phyloP scores from a whole-genome alignment of 345 rosid genomes.

The Salix udensis region DNA sequence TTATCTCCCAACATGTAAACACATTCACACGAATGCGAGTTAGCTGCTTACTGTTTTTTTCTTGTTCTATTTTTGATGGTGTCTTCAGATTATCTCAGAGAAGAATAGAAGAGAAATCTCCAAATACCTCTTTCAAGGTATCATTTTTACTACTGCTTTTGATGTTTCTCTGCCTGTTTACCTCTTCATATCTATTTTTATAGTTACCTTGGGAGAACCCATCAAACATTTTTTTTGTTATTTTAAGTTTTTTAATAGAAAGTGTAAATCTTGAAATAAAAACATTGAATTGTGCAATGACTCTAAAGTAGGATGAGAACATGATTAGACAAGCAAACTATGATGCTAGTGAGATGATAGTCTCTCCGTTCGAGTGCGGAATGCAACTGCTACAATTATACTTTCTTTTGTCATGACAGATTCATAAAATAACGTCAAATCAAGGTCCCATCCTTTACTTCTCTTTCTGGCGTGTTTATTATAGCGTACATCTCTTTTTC shows the following conservation, averaged over 20 bases:
- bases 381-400: not conserved
- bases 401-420: not conserved
- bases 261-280: not conserved
- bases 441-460: not conserved
- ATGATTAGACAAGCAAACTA: not conserved
- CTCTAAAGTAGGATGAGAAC: not conserved
- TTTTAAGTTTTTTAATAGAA: not conserved
- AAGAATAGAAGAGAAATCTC: conserved; percentile 30
- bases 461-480: not conserved
- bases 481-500: not conserved
- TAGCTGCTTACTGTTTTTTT: not conserved
- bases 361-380: not conserved
- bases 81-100: conserved; percentile 23
- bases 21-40: not conserved
- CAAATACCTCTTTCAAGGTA: conserved; percentile 27
- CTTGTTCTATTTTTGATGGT: not conserved
- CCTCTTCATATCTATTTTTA: not conserved
- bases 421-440: not conserved
- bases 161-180: not conserved
- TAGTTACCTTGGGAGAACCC: not conserved
- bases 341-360: not conserved
- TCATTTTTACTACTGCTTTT: not conserved
- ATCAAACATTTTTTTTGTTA: not conserved
- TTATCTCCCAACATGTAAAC: not conserved
- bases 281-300: not conserved